Base-by-base conservation (phyloP, 2,329 filamentous ascomycete genomes). In the Ustulina deusta region DNA sequence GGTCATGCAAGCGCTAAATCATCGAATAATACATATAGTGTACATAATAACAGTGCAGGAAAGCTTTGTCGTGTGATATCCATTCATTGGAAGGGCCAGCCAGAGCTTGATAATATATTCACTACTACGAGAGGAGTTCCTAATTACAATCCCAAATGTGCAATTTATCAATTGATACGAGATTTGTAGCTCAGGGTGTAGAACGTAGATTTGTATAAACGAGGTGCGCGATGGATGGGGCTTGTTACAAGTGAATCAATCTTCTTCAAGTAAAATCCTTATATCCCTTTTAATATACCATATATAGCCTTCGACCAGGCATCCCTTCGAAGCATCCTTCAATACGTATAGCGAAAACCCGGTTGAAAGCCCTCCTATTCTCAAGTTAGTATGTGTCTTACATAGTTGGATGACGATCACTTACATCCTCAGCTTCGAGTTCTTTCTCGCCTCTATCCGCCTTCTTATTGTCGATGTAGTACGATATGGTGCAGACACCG, bases 381-480 rank as follows among this genome's bases (percentile, higher is more conserved):
- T 38, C 9, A 7, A 5, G 52, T 74, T 49, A 72, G 61, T 10
- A 58, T 60, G 22, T 27, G 6, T 20, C 15, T 22, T 25, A 20
- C 10, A 27, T 13, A 25, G 6, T n/a, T 3, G 5, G 9, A 11
- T 7, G 17, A 44, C 20, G 6, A 29, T n/a, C 20, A 80, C 84
- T 81, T 76, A 86, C 84, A 71, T 85, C 81, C 49, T 82, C 78
- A 20, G 78, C 76, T 77, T 89, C 86, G 13, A 88, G 77, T 68
- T 84, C 76, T 74, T 81, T 83, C 78, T 86, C 84, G 56, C 85
- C 85, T 34, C 82, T 77, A n/a, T 88, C 85, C 0, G 86, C 86
- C 75, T 82, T 81, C 63, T 73, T 76, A 70, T 89, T 88, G 71
- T 81, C 75, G 15, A 79, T 68, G 67, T 78, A 79, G 68, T 84